Evolutionary conservation across 2,329 filamentous ascomycete species (phyloP), one percentile per base, ranked within the genome.

Genomic region (Bipolaris zeicola): DNA sequence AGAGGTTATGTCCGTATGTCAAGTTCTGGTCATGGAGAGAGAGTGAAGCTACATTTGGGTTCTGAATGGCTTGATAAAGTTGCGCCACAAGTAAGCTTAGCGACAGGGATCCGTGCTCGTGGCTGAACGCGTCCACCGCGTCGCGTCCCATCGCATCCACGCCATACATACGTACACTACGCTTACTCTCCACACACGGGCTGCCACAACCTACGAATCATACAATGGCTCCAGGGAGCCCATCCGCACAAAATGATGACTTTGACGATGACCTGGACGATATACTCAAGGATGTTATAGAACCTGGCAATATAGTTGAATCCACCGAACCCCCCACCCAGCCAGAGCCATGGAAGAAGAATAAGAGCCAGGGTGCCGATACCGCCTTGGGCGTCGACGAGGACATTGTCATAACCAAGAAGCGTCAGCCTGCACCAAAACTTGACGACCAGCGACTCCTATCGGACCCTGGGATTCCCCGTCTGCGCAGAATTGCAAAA

Each of bases 401-500:
- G 70, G 91, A 96, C 68, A 85, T 99, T 50, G 88, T 91, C 52
- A 83, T 97, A 4, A 85, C 85, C 38, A 96, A 91, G 77, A 89
- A 89, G 67, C 84, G 87, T 34, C 84, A 87, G 60, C 91, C 92
- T 1, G 83, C 87, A 53, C 89, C 94, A 3, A 99, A 97, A 75
- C 83, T 99, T 24, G 93, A 99, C 70, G 92, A 96, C 67, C 80
- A 85, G 8, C 85, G 92, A 63, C 79, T 98, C n/a, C 82, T 98
- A 1, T 95, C 92, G 3, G 84, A 88, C 18, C 84, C 87, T 45
- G 95, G 95, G 1, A 92, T 99, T 58, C 91, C 92, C 1, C 92
- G 89, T 67, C 80, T 99, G 50, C 87, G 90, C 39, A 85, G 83
- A 60, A 87, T 87, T 65, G 88, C 91, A 0, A 87, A 85, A 50